Conservation (phyloP, 208 protist genomes). For the Polymyxa betae region DNA sequence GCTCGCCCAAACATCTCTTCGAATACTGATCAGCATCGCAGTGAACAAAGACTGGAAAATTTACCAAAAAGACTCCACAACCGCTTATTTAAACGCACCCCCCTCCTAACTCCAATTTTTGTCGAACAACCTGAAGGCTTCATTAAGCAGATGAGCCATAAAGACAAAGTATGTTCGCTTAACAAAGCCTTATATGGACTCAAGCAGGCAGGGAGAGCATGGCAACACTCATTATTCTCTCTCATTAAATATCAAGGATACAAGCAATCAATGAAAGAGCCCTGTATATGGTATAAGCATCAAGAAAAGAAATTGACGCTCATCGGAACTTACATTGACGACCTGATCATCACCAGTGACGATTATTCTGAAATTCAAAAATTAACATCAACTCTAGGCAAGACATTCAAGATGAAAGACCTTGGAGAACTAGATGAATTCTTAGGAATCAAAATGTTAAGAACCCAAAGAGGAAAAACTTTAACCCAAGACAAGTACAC, state of each 20-base stretch:
- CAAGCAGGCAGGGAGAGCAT: conserved; percentile 9
- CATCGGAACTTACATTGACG: background rate
- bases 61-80: no score
- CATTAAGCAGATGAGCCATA: background rate
- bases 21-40: background rate
- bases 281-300: background rate
- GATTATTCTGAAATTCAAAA: background rate
- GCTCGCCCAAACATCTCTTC: background rate
- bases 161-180: background rate
- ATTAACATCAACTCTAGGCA: background rate
- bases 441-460: background rate
- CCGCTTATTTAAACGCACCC: background rate
- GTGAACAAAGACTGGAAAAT: background rate
- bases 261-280: background rate
- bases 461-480: background rate
- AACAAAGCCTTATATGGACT: background rate
- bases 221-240: conserved; percentile 14
- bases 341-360: background rate
- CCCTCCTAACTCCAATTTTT: background rate
- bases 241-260: background rate
- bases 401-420: conserved; percentile 1
- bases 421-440: background rate
- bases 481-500: background rate
- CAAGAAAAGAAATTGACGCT: background rate
- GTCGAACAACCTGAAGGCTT: background rate